A percentile compares a stretch with the other conserved stretches of the same genome.
Evolutionary conservation across 768 basidiomycete species (phyloP).

Genomic region (Boletus sensibilis): DNA sequence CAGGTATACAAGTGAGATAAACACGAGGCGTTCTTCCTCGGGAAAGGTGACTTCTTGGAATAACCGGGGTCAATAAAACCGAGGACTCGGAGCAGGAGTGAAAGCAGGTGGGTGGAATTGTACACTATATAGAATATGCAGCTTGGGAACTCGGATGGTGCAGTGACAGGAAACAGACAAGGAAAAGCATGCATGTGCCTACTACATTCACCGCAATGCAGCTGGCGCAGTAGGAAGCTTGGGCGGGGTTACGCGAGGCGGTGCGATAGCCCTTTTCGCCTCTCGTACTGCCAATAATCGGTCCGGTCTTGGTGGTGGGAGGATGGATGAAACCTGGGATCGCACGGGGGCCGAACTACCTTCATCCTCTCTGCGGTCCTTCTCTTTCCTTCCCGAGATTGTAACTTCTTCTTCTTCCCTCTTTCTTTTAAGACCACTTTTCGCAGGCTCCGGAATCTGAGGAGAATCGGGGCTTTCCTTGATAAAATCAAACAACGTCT

Average conservation of each 20-base stretch:
- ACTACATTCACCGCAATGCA: conserved; percentile 1
- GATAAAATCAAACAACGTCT: conserved; percentile 56
- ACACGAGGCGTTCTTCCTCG: background rate
- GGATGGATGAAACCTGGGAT: background rate
- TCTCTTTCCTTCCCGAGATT: conserved; percentile 9
- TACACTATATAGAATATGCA: background rate
- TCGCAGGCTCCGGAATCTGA: background rate
- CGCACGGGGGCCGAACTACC: background rate
- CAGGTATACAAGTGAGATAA: background rate
- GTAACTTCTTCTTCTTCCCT: conserved; percentile 21
- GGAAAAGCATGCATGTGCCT: background rate
- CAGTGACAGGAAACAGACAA: background rate
- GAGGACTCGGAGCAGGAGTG: background rate
- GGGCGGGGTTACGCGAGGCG: conserved; percentile 9
- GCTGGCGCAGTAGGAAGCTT: conserved; percentile 3
- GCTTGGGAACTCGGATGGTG: background rate
- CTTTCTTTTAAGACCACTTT: conserved; percentile 21
- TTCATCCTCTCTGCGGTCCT: conserved; percentile 15
- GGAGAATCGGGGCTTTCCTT: conserved; percentile 17
- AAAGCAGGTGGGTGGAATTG: background rate
- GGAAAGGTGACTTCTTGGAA: background rate
- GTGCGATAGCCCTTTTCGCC: conserved; percentile 19
- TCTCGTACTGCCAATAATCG: conserved; percentile 15
- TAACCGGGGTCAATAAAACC: background rate
- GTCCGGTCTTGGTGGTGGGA: conserved; percentile 23